A percentile compares a stretch with the other conserved stretches of the same genome.
phyloP scores from a whole-genome alignment of 2,329 filamentous ascomycete genomes.

The Orbilia blumenaviensis region DNA sequence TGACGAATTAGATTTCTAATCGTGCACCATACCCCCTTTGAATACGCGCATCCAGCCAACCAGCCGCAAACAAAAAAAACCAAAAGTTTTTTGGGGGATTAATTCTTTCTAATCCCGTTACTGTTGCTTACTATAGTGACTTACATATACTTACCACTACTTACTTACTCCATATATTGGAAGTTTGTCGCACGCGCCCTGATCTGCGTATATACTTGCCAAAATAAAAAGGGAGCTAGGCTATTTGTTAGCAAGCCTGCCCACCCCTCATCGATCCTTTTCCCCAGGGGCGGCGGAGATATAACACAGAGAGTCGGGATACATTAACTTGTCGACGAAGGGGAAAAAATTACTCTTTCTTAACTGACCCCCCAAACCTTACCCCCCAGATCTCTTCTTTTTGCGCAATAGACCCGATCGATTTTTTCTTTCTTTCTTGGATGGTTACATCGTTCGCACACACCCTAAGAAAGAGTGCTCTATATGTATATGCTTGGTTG shows the following conservation, averaged over 20 bases:
- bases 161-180: too few species aligned
- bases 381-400: too few species aligned
- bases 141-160: not conserved
- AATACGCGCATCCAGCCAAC: not conserved
- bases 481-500: not conserved
- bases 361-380: too few species aligned
- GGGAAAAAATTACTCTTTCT: too few species aligned
- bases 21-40: conserved; percentile 7
- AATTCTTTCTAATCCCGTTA: not conserved
- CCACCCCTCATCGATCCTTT: not conserved
- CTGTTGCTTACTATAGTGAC: not conserved
- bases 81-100: not conserved
- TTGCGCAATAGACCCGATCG: too few species aligned
- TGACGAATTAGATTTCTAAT: conserved; percentile 3
- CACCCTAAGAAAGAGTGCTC: too few species aligned
- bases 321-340: too few species aligned
- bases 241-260: too few species aligned
- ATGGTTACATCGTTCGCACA: too few species aligned
- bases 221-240: not conserved
- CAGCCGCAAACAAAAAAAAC: too few species aligned
- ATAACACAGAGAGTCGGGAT: not conserved
- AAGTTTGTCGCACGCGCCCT: not conserved
- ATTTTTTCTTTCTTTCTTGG: too few species aligned
- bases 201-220: conserved; percentile 5
- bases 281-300: not conserved